Conservation (phyloP, 768 basidiomycete genomes). For the Boletus coccyginus region DNA sequence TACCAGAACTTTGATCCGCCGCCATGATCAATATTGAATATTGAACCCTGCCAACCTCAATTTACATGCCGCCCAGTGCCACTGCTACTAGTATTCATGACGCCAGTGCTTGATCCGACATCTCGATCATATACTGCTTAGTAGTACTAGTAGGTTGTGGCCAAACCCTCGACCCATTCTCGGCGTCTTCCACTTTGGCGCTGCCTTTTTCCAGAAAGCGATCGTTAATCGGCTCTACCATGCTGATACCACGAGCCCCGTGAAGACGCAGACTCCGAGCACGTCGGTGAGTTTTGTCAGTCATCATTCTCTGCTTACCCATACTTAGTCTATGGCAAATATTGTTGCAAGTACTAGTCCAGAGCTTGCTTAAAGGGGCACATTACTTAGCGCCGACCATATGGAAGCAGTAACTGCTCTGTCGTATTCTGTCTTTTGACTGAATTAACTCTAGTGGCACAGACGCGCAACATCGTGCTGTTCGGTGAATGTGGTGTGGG, state of each 20-base stretch:
- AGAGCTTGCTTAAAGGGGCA: background rate
- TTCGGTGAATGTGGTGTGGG: slow-evolving; percentile 34
- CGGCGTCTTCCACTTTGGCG: background rate
- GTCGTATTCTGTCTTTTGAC: background rate
- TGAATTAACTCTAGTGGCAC: background rate
- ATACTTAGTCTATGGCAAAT: background rate
- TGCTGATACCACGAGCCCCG: background rate
- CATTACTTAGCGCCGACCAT: background rate
- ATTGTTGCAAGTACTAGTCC: background rate
- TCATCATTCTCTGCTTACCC: background rate
- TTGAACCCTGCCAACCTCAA: background rate
- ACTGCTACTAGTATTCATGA: background rate
- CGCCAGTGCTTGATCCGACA: background rate
- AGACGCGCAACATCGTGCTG: slow-evolving; percentile 34
- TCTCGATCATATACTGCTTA: background rate
- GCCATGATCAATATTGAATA: background rate
- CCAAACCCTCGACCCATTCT: slow-evolving; percentile 5
- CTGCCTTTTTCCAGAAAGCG: background rate
- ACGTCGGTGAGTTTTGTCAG: slow-evolving; percentile 2
- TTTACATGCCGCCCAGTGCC: background rate
- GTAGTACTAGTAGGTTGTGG: background rate
- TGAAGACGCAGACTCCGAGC: background rate
- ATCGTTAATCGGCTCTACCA: background rate
- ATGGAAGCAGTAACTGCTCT: slow-evolving; percentile 9
- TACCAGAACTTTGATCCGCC: background rate